Evolutionary conservation across 2,329 filamentous ascomycete species (phyloP).

Genomic region (Cladosporium sphaerospermum): DNA sequence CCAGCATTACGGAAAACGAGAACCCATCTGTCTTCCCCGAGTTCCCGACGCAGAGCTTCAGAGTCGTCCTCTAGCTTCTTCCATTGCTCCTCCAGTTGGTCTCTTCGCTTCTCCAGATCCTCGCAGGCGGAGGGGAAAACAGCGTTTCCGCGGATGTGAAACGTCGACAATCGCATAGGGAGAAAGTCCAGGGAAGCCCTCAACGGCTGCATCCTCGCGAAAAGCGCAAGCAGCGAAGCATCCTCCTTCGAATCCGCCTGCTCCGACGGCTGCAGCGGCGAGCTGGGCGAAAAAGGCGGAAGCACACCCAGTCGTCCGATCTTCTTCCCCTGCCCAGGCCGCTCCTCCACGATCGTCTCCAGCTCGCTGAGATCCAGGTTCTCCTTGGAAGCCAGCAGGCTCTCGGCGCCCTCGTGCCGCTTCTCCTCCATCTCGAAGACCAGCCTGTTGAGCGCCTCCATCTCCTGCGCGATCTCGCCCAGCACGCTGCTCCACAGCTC

Average conservation of each 20-base stretch:
- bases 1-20: conserved; percentile 91
- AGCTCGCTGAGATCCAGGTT: conserved; percentile 77
- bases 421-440: conserved; percentile 99
- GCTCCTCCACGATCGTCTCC: conserved; percentile 88
- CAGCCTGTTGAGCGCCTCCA: conserved; percentile 69
- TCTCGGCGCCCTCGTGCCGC: conserved; percentile 71
- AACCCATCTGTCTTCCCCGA: conserved; percentile 94
- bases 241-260: conserved; percentile 66
- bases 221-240: conserved; percentile 78
- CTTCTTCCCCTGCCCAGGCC: conserved; percentile 50
- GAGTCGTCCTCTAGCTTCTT: conserved; percentile 84
- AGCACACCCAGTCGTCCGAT: conserved; percentile 60
- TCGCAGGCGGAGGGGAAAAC: conserved; percentile 88
- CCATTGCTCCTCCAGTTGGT: conserved; percentile 75
- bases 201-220: conserved; percentile 91
- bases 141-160: conserved; percentile 67
- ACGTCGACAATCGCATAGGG: conserved; percentile 86
- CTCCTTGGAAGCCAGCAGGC: conserved; percentile 46
- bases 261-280: conserved; percentile 55
- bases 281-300: conserved; percentile 51
- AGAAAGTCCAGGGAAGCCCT: conserved; percentile 90
- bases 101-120: conserved; percentile 71
- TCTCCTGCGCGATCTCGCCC: conserved; percentile 86
- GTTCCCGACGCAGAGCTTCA: conserved; percentile 78
- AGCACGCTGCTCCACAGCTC: conserved; percentile 92